Evolutionary conservation across 208 protist genomes (phyloP), one percentile per base, ranked within the genome.

Genomic region (Acanthamoeba lugdunensis): DNA sequence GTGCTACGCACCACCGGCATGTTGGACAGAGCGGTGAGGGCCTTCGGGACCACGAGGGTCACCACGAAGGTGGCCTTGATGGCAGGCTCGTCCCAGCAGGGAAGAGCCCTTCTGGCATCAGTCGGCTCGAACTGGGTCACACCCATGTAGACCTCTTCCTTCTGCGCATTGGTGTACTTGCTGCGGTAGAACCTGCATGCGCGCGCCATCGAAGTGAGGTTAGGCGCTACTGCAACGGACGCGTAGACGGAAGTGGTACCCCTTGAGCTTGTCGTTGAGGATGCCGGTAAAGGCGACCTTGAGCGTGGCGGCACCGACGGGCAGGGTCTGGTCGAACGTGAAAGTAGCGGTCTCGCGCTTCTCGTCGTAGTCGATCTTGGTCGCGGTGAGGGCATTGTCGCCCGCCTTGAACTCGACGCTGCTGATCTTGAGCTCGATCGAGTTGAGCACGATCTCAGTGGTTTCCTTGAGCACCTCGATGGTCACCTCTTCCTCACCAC

Each of bases 1-100:
- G 95, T 11, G 97, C 97, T 77, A 95, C 94, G 63, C n/a, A 69
- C 63, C 21, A 69, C 63, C 21, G 63, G 63, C 63, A 69, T 69
- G 63, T 69, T 69, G 63, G 63, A 69, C 21, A 69, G 63, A 7
- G 63, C 63, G 9, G 63, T 69, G 63, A 69, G 63, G 63, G 21
- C n/a, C 63, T 69, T 69, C 2, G 63, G 63, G 25, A 69, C 37
- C 3, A 23, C 97, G 18, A 99, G 84, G 85, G 96, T 96, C n/a
- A 99, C 90, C 67, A 96, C 95, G 95, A 99, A 99, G 9, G 97
- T 97, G 2, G 98, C 97, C 95, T 99, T 99, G 33, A 77, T 14
- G 4, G 52, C 69, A 37, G 96, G 96, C 93, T 97, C 96, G 87
- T 97, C 96, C 30, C 94, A 96, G 89, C 96, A 97, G n/a, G 96